A percentile compares a stretch with the other conserved stretches of the same genome.
Evolutionary conservation across 129 eudicot genomes (phyloP).

Genomic region (Kitagawia praeruptora): DNA sequence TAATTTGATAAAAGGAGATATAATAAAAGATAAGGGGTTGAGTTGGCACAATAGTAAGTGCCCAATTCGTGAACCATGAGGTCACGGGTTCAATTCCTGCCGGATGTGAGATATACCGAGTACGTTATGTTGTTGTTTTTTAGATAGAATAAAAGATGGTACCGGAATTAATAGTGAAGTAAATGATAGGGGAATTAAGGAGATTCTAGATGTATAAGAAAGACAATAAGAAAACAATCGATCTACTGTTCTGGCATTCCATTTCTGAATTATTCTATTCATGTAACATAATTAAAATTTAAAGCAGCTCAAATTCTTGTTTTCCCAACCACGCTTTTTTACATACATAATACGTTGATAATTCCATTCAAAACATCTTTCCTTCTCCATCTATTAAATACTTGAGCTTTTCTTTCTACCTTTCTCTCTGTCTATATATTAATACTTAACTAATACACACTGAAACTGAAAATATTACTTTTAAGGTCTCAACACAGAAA

Average conservation of each 20-base stretch:
- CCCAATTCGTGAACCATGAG: no score
- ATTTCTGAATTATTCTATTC: constrained; percentile 37
- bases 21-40: no score
- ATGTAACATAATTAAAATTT: constrained; percentile 8
- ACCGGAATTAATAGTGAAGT: background rate
- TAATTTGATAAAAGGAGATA: no score
- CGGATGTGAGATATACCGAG: no score
- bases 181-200: constrained; percentile 4
- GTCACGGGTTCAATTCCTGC: no score
- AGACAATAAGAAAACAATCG: constrained; percentile 59
- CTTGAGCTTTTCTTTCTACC: constrained; percentile 18
- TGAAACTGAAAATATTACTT: background rate
- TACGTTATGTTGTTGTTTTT: no score
- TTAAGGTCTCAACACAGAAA: background rate
- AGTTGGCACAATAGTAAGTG: no score
- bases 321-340: constrained; percentile 52
- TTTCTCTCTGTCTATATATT: constrained; percentile 8
- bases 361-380: constrained; percentile 35
- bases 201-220: constrained; percentile 55
- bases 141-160: background rate
- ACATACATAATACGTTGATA: constrained; percentile 20
- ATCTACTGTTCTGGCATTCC: constrained; percentile 48
- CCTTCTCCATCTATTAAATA: constrained; percentile 56
- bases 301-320: constrained; percentile 16
- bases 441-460: background rate